Base-by-base conservation (phyloP, 495 filamentous ascomycete species). In the Talaromyces thailandensis region DNA sequence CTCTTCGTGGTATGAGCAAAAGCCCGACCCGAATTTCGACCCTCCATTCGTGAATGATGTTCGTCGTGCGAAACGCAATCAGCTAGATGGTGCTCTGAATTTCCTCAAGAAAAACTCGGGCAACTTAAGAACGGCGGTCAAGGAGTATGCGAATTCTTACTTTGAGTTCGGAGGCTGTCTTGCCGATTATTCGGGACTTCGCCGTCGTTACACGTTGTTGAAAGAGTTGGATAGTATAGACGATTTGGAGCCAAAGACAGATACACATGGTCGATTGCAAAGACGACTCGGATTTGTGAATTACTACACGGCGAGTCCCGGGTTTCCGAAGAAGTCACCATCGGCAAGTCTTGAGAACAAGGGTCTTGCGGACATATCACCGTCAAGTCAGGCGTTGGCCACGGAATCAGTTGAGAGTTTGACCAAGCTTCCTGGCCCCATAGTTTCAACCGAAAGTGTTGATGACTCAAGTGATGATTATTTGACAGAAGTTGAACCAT, bases 301-400 rank as follows among this genome's bases (percentile, higher is more conserved):
- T 67, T 97, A 96, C 70, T 96, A 94, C 68, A 96, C 93, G 8
- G 81, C 88, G 26, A 92, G 90, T 60, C 88, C 87, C 4, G 92
- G 91, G 2, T 75, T 76, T 61, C 78, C 29, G 84, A 88, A 75
- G 50, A 66, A 70, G 25, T 65, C 71, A 1, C 62, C 62, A 31
- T 62, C 68, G 18, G 26, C 63, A 53, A 23, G 55, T 37, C 31
- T 61, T 51, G 60, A 64, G 21, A 32, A 56, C 12, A 35, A 6
- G 14, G 45, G 43, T 6, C 24, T 37, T 4, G 14, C 12, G 24
- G 51, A 45, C 1, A 7, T n/a, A 35, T 28, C 11, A 24, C 50
- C 6, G 18, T 56, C 40, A 14, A 51, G 56, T 55, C 37, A 32
- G 9, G 28, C 29, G 37, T 12, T n/a, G 53, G 25, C 26, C 16